Evolutionary conservation across 371 early-diverging fungal genomes (phyloP).

Genomic region (Mortierella sp.): DNA sequence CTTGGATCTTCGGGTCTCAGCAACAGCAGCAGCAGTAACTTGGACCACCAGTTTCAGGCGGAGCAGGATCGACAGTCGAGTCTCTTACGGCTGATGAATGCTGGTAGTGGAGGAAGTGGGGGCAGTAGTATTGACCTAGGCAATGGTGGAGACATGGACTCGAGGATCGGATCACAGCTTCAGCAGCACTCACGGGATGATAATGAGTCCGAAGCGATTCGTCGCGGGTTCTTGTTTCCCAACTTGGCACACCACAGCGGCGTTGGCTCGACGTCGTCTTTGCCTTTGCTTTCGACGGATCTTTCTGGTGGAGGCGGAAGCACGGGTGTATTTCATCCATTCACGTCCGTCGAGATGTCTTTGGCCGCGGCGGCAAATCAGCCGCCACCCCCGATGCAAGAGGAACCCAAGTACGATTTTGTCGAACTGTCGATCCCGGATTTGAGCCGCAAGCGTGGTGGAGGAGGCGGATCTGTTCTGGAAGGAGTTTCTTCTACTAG

Average conservation of each 20-base stretch:
- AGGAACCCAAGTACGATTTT: constrained; percentile 28
- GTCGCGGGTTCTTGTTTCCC: constrained; percentile 14
- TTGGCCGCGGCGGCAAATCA: constrained; percentile 42
- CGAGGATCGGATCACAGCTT: neutral
- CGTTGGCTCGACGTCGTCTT: neutral
- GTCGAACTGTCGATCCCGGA: constrained; percentile 26
- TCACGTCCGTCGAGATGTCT: constrained; percentile 46
- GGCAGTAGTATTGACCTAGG: neutral
- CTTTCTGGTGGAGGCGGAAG: neutral
- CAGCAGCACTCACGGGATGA: constrained; percentile 1
- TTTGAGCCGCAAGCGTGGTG: neutral
- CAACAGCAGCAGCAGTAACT: neutral
- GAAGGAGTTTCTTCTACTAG: neutral
- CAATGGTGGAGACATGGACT: neutral
- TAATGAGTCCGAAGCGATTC: neutral
- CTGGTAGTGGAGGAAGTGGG: neutral
- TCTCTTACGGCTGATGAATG: constrained; percentile 43
- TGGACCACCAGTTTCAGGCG: constrained; percentile 7
- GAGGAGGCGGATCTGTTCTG: neutral
- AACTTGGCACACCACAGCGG: neutral
- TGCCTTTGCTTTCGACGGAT: neutral
- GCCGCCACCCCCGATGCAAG: constrained; percentile 17
- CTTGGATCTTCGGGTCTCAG: constrained; percentile 7
- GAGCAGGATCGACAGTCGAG: constrained; percentile 40
- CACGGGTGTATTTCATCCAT: constrained; percentile 16